Evolutionary conservation across 2,329 filamentous ascomycete genomes (phyloP).

Genomic region (Elsinoe batatas): DNA sequence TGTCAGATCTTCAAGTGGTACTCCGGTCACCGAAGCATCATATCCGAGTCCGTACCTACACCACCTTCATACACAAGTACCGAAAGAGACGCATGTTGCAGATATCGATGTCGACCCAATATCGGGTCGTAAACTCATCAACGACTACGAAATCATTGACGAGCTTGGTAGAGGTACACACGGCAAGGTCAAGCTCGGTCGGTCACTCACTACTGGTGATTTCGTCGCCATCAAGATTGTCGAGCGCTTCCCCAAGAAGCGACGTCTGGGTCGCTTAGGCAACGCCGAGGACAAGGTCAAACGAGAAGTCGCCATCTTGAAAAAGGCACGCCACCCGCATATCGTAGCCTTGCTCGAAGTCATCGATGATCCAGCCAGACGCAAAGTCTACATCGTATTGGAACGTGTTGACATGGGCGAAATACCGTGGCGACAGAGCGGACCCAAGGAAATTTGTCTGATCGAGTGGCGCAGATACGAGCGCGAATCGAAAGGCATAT

Average conservation of each 20-base stretch:
- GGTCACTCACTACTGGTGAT: slow-evolving; percentile 63
- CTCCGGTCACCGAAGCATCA: slow-evolving; percentile 29
- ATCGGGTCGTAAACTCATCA: slow-evolving; percentile 91
- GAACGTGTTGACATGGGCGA: slow-evolving; percentile 93
- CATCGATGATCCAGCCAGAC: slow-evolving; percentile 89
- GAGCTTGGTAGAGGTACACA: slow-evolving; percentile 94
- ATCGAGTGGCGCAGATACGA: slow-evolving; percentile 76
- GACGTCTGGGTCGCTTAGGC: slow-evolving; percentile 69
- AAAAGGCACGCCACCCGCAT: slow-evolving; percentile 96
- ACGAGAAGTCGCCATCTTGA: slow-evolving; percentile 93
- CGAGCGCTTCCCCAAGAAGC: slow-evolving; percentile 84
- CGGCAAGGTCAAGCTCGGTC: slow-evolving; percentile 92
- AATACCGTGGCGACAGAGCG: slow-evolving; percentile 87
- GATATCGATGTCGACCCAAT: slow-evolving; percentile 80
- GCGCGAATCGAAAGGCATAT: slow-evolving; percentile 49
- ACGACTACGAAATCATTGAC: slow-evolving; percentile 93
- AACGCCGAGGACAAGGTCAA: slow-evolving; percentile 74
- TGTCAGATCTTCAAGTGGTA: slow-evolving; percentile 21
- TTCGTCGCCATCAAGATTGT: slow-evolving; percentile 98
- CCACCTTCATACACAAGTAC: slow-evolving; percentile 39
- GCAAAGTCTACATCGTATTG: slow-evolving; percentile 97
- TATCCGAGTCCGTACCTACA: slow-evolving; percentile 43
- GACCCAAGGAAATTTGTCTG: slow-evolving; percentile 68
- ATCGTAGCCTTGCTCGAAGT: slow-evolving; percentile 92
- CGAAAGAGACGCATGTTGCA: slow-evolving; percentile 67